Evolutionary conservation across 2,329 filamentous ascomycete species (phyloP), one percentile per base, ranked within the genome.

Genomic region (Monosporascus sp.): DNA sequence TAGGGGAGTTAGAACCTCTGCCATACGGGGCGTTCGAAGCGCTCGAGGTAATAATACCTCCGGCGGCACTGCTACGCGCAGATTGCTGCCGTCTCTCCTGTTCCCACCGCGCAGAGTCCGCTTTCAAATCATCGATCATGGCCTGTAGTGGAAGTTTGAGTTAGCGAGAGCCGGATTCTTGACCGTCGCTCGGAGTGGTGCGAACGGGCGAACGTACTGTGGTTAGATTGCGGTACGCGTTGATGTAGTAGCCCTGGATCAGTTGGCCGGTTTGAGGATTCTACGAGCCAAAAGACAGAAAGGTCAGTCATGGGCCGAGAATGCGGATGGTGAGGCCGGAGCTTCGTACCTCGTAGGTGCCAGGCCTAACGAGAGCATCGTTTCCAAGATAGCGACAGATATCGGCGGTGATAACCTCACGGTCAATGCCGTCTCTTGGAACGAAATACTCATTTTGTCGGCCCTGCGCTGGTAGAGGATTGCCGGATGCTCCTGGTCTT

Each of bases 321-420:
- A 54, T 56, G 55, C 56, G 51, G 53, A 48, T 47, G 43, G 46
- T 45, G 56, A 49, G 7, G 36, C 53, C 50, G 53, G 53, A 50
- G 49, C 62, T 58, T 54, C 60, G 52, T 80, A 90, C 87, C 80
- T 88, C 83, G 72, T 88, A 87, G 63, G 81, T 83, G 65, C 86
- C 86, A 55, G 87, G 88, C 66, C 86, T 85, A 67, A 90, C 88
- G 65, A 89, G 80, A 62, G 88, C 88, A 77, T 92, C 88, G 70
- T 90, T 90, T 66, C 88, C 88, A 62, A 92, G 80, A 70, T 90
- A 92, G 67, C 88, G 87, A 76, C 88, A 91, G 61, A 92, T 90
- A 70, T 92, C 88, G 68, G 87, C 86, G 58, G 89, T 89, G 72
- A 92, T 90, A 65, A 92, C 88, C 72, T 92, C 88, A 64, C 88